A percentile compares a stretch with the other conserved stretches of the same genome.
phyloP scores from a whole-genome alignment of 148 eudicot genomes.

The Chenopodium suecicum region DNA sequence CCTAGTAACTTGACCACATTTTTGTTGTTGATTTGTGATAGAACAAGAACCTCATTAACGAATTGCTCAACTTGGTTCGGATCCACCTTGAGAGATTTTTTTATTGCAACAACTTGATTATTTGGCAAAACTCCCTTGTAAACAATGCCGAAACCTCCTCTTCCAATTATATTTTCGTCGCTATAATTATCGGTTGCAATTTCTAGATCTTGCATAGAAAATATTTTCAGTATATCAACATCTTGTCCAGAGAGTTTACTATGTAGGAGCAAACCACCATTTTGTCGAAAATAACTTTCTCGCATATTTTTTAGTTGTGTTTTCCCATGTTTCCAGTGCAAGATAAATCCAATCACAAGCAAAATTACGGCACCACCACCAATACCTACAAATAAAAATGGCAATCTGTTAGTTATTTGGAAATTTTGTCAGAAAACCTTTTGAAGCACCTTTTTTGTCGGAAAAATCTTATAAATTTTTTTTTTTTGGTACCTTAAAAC shows the following conservation, averaged over 20 bases:
- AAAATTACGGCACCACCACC: conserved; percentile 16
- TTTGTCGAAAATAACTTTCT: conserved; percentile 8
- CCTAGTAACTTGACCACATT: no score
- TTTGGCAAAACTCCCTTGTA: neutral
- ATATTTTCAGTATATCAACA: conserved; percentile 20
- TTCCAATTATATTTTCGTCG: conserved; percentile 17
- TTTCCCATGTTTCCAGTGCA: conserved; percentile 15
- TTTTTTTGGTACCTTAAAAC: no score
- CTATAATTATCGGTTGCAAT: conserved; percentile 25
- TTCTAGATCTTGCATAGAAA: conserved; percentile 19
- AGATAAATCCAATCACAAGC: conserved; percentile 6
- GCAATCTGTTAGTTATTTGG: no score
- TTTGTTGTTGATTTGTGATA: no score
- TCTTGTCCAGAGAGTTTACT: conserved; percentile 13
- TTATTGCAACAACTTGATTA: conserved; percentile 27
- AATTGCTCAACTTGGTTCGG: conserved; percentile 8
- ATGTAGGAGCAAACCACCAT: conserved; percentile 9
- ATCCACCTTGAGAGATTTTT: conserved; percentile 27
- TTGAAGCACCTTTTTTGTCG: no score
- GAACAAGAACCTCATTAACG: no score
- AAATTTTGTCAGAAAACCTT: no score
- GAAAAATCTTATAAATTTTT: no score
- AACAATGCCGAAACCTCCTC: conserved; percentile 22
- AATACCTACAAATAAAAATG: conserved; percentile 4
- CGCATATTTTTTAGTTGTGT: neutral